Percentiles rank a stretch among this genome's conserved stretches.
phyloP scores from a whole-genome alignment of 371 early-diverging fungal species.

The Fennellomyces sp. region DNA sequence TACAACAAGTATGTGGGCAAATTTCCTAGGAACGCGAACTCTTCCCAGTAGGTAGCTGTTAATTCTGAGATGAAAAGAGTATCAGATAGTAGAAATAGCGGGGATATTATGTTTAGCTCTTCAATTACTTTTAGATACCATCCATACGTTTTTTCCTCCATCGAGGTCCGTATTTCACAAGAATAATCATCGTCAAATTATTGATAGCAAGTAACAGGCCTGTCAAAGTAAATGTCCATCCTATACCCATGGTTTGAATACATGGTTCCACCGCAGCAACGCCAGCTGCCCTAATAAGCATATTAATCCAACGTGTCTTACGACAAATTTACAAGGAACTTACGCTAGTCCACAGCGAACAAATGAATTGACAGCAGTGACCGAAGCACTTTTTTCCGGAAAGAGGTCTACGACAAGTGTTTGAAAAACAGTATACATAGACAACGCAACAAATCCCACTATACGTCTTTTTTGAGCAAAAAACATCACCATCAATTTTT shows the following conservation, averaged over 20 bases:
- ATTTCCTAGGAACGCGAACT: too few species aligned
- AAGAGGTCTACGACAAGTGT: constrained; percentile 35
- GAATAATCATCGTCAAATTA: neutral
- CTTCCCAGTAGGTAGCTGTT: too few species aligned
- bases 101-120: too few species aligned
- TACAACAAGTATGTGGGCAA: too few species aligned
- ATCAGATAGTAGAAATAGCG: too few species aligned
- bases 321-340: neutral
- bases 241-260: neutral
- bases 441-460: neutral
- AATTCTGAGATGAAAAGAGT: too few species aligned
- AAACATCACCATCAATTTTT: neutral
- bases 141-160: neutral
- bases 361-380: neutral
- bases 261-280: neutral
- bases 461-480: neutral
- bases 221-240: neutral
- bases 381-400: neutral
- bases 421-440: constrained; percentile 13
- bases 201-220: neutral
- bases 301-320: neutral
- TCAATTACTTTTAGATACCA: neutral
- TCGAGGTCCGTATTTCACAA: neutral
- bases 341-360: neutral
- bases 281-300: neutral